phyloP scores from a whole-genome alignment of 148 eudicot genomes.

The Suaeda aralocaspica region DNA sequence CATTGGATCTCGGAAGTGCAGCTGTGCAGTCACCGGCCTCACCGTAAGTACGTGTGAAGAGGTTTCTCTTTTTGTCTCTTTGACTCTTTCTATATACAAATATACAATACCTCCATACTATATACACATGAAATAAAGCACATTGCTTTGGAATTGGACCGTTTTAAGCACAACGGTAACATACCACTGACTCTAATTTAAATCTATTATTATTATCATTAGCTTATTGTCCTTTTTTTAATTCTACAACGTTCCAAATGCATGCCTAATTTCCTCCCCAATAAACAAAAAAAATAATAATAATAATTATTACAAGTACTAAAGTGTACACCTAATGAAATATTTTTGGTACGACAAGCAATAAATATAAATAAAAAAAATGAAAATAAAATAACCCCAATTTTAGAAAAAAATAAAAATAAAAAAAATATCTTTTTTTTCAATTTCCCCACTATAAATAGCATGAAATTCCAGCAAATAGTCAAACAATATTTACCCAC shows the following conservation, averaged over 20 bases:
- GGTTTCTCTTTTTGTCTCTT: neutral
- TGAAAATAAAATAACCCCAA: no score
- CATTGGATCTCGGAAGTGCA: no score
- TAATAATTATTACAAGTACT: neutral
- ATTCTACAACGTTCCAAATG: conserved; percentile 15
- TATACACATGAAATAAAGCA: neutral
- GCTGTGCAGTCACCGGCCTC: no score
- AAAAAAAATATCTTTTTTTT: neutral
- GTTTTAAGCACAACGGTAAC: conserved; percentile 29
- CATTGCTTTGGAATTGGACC: conserved; percentile 18
- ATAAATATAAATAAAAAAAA: no score
- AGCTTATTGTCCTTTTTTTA: neutral
- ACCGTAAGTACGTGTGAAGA: no score
- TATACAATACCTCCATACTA: no score
- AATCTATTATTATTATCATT: neutral
- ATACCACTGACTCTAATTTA: conserved; percentile 2
- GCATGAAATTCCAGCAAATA: neutral
- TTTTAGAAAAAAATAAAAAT: neutral
- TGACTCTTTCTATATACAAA: neutral
- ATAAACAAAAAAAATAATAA: neutral
- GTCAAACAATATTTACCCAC: neutral
- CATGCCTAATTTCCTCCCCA: neutral
- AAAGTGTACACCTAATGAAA: neutral
- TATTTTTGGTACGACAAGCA: no score
- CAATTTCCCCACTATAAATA: conserved; percentile 8